These are phyloP conservation scores for Ustilago vetiveriae DNA, from an alignment of 1,284 basidiomycete genomes.

Conservation along the genomic window DNA sequence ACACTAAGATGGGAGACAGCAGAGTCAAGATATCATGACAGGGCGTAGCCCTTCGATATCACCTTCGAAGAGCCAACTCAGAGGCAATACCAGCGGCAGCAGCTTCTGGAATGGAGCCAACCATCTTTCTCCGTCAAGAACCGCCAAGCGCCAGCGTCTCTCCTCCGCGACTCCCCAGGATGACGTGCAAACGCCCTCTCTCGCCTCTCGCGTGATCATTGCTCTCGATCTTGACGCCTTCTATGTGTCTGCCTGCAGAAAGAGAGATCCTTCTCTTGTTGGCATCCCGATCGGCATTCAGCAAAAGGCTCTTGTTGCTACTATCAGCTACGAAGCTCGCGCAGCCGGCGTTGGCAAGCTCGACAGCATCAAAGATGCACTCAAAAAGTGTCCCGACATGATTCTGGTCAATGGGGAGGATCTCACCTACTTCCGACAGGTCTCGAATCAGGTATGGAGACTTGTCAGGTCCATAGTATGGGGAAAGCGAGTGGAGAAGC, in stretches of 20 bases:
- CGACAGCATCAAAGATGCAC: slow-evolving; percentile 62
- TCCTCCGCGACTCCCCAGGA: neutral
- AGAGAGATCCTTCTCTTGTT: slow-evolving; percentile 63
- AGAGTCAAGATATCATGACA: slow-evolving; percentile 28
- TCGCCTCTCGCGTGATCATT: slow-evolving; percentile 38
- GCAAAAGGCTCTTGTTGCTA: slow-evolving; percentile 68
- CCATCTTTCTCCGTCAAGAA: slow-evolving; percentile 3
- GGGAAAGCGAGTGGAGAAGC: slow-evolving; percentile 64
- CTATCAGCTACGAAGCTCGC: slow-evolving; percentile 68
- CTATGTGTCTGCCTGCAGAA: slow-evolving; percentile 67
- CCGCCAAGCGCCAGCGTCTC: slow-evolving; percentile 12
- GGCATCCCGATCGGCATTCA: slow-evolving; percentile 68
- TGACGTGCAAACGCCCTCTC: neutral
- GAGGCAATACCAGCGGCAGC: neutral
- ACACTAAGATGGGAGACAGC: slow-evolving; percentile 7
- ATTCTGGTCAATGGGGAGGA: slow-evolving; percentile 68
- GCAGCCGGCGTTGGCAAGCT: slow-evolving; percentile 66
- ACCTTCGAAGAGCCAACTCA: slow-evolving; percentile 11
- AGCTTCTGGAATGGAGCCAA: neutral
- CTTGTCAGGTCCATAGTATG: slow-evolving; percentile 62
- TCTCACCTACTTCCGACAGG: slow-evolving; percentile 65
- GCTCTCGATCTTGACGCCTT: slow-evolving; percentile 55
- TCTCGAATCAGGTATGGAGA: slow-evolving; percentile 59
- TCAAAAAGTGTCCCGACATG: slow-evolving; percentile 63
- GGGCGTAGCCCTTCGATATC: slow-evolving; percentile 32